Percentiles rank a stretch among this genome's conserved stretches.
Conservation (phyloP, 1,284 basidiomycete species). For the Heimioporus punctisporus region DNA sequence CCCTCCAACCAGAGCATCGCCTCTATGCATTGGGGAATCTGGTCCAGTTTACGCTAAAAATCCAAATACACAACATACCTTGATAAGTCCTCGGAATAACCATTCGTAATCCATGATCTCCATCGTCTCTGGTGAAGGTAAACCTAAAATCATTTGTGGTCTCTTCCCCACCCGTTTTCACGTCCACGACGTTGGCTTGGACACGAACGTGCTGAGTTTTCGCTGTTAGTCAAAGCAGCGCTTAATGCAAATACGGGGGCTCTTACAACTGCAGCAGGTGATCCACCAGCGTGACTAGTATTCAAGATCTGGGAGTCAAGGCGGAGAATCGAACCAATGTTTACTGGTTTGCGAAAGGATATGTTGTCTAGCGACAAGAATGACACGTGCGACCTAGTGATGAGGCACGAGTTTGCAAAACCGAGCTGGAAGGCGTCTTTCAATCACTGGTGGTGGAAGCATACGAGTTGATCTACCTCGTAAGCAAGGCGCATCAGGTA, state of each 20-base stretch:
- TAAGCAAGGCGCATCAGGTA: conserved; percentile 69
- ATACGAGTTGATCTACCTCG: conserved; percentile 43
- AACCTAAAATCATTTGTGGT: conserved; percentile 76
- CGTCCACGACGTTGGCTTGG: conserved; percentile 76
- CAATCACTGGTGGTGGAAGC: conserved; percentile 3
- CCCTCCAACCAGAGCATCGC: conserved; percentile 86
- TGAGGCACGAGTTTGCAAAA: conserved; percentile 73
- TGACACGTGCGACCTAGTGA: conserved; percentile 66
- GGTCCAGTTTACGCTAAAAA: neutral
- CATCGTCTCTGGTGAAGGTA: conserved; percentile 57
- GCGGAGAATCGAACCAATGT: conserved; percentile 79
- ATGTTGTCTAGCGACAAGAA: conserved; percentile 83
- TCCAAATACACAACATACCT: conserved; percentile 40
- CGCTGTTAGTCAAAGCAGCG: neutral
- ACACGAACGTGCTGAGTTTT: conserved; percentile 66
- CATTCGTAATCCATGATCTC: conserved; percentile 44
- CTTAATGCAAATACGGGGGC: neutral
- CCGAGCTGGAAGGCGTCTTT: conserved; percentile 53
- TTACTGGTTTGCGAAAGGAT: conserved; percentile 79
- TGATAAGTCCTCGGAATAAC: conserved; percentile 75
- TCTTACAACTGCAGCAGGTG: conserved; percentile 56
- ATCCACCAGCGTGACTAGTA: conserved; percentile 44
- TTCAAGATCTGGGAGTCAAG: conserved; percentile 71
- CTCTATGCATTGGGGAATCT: conserved; percentile 45
- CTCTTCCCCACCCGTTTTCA: conserved; percentile 66